Evolutionary conservation across 2,329 filamentous ascomycete genomes (phyloP).

Genomic region (Thielaviopsis punctulata): DNA sequence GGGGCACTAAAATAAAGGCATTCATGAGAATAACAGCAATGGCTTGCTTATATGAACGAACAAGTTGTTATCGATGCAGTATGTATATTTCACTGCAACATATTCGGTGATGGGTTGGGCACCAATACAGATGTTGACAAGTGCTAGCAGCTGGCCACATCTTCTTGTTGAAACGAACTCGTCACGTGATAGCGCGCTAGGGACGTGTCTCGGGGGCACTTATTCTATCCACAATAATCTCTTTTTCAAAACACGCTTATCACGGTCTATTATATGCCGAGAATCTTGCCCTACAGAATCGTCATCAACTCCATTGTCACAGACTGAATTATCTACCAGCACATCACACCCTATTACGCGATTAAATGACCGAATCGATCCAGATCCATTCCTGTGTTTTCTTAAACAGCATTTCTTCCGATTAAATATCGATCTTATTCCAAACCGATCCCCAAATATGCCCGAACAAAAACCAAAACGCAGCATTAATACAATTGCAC

Average conservation of each 20-base stretch:
- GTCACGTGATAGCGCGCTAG: not conserved
- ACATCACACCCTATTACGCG: not conserved
- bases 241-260: not conserved
- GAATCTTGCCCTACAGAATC: no score
- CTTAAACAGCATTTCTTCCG: not conserved
- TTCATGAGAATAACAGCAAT: no score
- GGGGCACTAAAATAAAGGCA: no score
- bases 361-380: not conserved
- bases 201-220: not conserved
- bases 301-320: not conserved
- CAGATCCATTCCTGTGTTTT: not conserved
- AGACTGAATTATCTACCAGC: not conserved
- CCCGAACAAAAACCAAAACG: not conserved
- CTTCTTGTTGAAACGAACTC: not conserved
- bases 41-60: no score
- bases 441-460: not conserved
- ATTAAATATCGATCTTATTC: not conserved
- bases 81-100: no score
- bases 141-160: not conserved
- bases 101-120: not conserved
- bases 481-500: conserved; percentile 12
- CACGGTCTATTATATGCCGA: not conserved
- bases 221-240: not conserved
- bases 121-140: not conserved
- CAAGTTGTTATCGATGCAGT: not conserved